Evolutionary conservation across 2,329 filamentous ascomycete genomes (phyloP), one percentile per base, ranked within the genome.

Genomic region (Fusarium sp.): DNA sequence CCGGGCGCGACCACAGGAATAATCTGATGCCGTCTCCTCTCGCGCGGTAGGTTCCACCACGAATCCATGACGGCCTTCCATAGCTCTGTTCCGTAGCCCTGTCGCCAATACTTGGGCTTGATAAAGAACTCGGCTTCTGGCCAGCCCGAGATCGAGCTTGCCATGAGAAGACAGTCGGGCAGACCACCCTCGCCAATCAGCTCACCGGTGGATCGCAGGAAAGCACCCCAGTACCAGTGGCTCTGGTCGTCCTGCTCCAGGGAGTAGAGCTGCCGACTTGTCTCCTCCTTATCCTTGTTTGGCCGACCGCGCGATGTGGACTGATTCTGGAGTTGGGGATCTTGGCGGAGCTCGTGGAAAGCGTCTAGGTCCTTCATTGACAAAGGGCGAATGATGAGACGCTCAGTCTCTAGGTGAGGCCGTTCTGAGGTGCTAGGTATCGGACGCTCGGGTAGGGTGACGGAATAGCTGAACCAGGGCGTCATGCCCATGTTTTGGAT

Each of bases 391-490:
- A 65, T 28, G 3, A 59, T 11, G 6, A 65, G 63, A 13, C 58
- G 61, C 24, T 62, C 48, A 12, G 63, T 65, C 39, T 65, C 55
- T 6, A 65, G 31, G 5, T 51, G 25, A 13, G 51, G 11, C 54
- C 63, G 61, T 3, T 65, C 58, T 7, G 63, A 55, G 1, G 59
- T 13, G 29, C 41, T 24, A 15, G 61, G 63, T 6, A 65, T 48
- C 4, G 58, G 61, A 2, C 43, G 48, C 45, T 65, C 35, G 13
- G 63, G 63, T 15, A 64, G 34, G 10, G 62, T 66, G 9, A 66
- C 64, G 3, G 54, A 53, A 51, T 66, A 66, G 11, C 58, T 66
- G 42, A 66, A 66, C 62, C 62, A 66, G 15, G 64, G 64, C 24
- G 53, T 64, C 54, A 66, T 48, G 31, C 63, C 63, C 11, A 66